Evolutionary conservation across 2,329 filamentous ascomycete species (phyloP), one percentile per base, ranked within the genome.

Genomic region (Thielaviopsis populi): DNA sequence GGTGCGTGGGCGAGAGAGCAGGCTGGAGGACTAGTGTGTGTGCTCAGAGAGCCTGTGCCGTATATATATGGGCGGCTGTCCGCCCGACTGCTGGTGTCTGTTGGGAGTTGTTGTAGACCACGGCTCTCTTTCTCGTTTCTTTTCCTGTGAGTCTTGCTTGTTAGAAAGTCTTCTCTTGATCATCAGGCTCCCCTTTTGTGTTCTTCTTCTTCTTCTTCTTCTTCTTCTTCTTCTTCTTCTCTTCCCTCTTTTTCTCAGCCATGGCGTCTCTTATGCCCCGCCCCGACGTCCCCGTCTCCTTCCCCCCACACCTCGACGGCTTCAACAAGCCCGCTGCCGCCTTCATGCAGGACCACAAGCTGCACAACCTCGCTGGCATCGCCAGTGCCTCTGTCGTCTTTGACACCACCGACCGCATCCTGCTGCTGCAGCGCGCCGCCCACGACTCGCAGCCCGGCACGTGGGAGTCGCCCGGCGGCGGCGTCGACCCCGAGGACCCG

Each of bases 401-500:
- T 65, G 68, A 74, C 69, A 17, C 67, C 46, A 46, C 67, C 6
- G 64, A 69, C 63, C 71, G 72, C 43, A 69, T 79, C 58, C 75
- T 80, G 1, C 74, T 80, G 22, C 68, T 80, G 10, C 78, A 78
- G 68, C 76, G 78, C 68, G 75, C 76, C 33, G 66, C 73, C 5
- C 70, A 73, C 67, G 77, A 79, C 70, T 75, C 70, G 63, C 74
- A 75, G 70, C 78, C 78, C 2, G 69, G 74, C 64, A 70, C 67
- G 3, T 81, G 79, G 79, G 79, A 81, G 65, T 66, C 74, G 0
- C 78, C 79, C 1, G 79, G 79, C 24, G 79, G 79, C n/a, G 75
- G 71, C 0, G 74, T 75, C 48, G 79, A 80, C 60, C 61, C 69
- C 0, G 69, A 70, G 0, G 78, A 80, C 66, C 54, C 66, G 5